These are phyloP conservation scores for Coriaria nepalensis DNA, from an alignment of 306 rosid genomes.

Conservation along the genomic window DNA sequence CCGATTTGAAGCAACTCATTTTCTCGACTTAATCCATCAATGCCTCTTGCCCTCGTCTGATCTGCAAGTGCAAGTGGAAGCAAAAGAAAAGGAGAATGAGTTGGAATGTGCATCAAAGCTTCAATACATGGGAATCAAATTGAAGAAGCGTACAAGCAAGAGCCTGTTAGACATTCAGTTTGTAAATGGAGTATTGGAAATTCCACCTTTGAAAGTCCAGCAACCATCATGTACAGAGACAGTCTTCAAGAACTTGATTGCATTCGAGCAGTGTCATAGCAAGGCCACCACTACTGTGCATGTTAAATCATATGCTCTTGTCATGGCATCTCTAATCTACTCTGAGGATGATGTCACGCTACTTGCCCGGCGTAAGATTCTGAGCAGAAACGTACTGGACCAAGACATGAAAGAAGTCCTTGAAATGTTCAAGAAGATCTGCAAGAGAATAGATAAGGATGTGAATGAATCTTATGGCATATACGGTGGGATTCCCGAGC, in stretches of 20 bases:
- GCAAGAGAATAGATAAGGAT: background rate
- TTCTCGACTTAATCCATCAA: conserved; percentile 36
- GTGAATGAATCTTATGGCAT: conserved; percentile 10
- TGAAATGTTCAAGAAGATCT: conserved; percentile 17
- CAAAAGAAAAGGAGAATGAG: background rate
- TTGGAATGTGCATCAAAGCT: conserved; percentile 22
- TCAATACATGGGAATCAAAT: conserved; percentile 18
- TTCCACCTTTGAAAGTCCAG: conserved; percentile 22
- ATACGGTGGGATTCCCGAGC: conserved; percentile 25
- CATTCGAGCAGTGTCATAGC: conserved; percentile 24
- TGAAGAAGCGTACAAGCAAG: conserved; percentile 19
- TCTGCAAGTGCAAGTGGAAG: background rate
- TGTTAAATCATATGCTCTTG: conserved; percentile 33
- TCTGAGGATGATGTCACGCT: conserved; percentile 24
- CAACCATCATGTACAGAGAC: conserved; percentile 8
- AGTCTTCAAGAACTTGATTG: conserved; percentile 39
- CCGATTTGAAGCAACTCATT: conserved; percentile 40
- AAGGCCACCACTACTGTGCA: conserved; percentile 15
- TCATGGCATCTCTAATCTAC: conserved; percentile 22
- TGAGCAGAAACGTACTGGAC: conserved; percentile 3
- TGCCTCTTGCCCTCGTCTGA: conserved; percentile 32
- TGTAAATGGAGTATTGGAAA: conserved; percentile 26
- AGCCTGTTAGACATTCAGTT: conserved; percentile 41
- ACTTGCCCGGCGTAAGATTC: conserved; percentile 16
- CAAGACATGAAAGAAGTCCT: conserved; percentile 9